Evolutionary conservation across 345 rosid species (phyloP), one percentile per base, ranked within the genome.

Genomic region (Carallia brachiata): DNA sequence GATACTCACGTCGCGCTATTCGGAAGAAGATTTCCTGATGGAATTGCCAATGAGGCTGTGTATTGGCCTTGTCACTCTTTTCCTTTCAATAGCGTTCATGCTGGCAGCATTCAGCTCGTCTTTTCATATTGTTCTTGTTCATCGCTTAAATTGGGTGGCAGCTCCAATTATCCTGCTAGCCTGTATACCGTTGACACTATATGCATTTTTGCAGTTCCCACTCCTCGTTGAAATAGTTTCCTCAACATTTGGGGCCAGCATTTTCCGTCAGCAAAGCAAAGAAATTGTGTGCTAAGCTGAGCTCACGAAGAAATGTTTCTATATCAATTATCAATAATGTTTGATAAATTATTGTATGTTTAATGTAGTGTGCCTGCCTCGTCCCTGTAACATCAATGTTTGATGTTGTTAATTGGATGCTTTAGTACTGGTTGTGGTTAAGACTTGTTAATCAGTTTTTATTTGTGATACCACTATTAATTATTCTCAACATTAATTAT

Each of bases 1-100:
- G 3, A 73, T 73, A 6, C 76, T 73, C 1, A 66, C 76, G n/a
- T 73, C 76, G 0, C 70, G 71, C 1, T 73, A 66, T 39, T 36
- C 76, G 0, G 70, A 66, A 39, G 66, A 73, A 60, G 76, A 73
- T 66, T 73, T 73, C 28, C 55, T 73, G 6, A 32, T 2, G 4
- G 62, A 54, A 16, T 50, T 73, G 10, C 76, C 76, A 2, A 59
- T 48, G 58, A 66, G 66, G 23, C 17, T 66, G 71, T 56, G 63
- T 13, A 60, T 73, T 1, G 76, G 71, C 28, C 76, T 73, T 3
- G 47, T 60, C 10, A 48, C 71, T 0, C 55, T 66, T 4, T 44
- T 44, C 48, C 48, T 44, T 10, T 44, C 48, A 12, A 10, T 44
- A 44, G 48, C 48, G 10, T 44, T 44, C 48, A 44, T 44, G 48